phyloP scores from a whole-genome alignment of 805 yeast genomes.

The Peterozyma toletana region DNA sequence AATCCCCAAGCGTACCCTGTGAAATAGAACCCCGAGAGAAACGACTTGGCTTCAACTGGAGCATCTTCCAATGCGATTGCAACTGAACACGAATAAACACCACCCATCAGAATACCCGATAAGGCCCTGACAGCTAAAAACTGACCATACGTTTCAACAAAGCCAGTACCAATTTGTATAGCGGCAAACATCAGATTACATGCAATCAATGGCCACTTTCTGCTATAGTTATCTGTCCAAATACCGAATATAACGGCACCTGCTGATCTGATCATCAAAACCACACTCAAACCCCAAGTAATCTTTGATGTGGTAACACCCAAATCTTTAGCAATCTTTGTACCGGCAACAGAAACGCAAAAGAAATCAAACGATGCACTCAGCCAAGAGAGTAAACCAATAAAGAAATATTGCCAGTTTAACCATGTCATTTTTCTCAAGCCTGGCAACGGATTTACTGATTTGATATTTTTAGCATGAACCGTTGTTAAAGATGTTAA shows the following conservation, averaged over 20 bases:
- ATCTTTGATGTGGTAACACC: slow-evolving; percentile 36
- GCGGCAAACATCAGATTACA: slow-evolving; percentile 45
- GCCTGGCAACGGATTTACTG: slow-evolving; percentile 36
- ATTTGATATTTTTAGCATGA: background rate
- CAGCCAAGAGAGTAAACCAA: slow-evolving; percentile 63
- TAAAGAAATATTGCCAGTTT: slow-evolving; percentile 51
- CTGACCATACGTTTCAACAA: slow-evolving; percentile 48
- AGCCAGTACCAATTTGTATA: slow-evolving; percentile 62
- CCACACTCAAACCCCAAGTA: slow-evolving; percentile 71
- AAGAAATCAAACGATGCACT: slow-evolving; percentile 72
- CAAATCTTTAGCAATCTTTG: slow-evolving; percentile 42
- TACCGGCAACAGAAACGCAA: slow-evolving; percentile 48
- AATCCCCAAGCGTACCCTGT: slow-evolving; percentile 62
- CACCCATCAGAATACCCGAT: slow-evolving; percentile 70
- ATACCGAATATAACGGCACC: slow-evolving; percentile 66
- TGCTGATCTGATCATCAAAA: slow-evolving; percentile 62
- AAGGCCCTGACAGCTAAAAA: slow-evolving; percentile 57
- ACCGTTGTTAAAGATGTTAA: background rate
- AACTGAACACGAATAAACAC: slow-evolving; percentile 57
- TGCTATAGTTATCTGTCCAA: slow-evolving; percentile 53
- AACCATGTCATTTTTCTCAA: slow-evolving; percentile 25
- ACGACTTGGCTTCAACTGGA: slow-evolving; percentile 52
- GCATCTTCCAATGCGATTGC: slow-evolving; percentile 64
- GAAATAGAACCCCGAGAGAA: slow-evolving; percentile 57
- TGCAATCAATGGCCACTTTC: slow-evolving; percentile 57